Base-by-base conservation (phyloP, 2,329 filamentous ascomycete genomes). In the Akanthomyces lecanii region DNA sequence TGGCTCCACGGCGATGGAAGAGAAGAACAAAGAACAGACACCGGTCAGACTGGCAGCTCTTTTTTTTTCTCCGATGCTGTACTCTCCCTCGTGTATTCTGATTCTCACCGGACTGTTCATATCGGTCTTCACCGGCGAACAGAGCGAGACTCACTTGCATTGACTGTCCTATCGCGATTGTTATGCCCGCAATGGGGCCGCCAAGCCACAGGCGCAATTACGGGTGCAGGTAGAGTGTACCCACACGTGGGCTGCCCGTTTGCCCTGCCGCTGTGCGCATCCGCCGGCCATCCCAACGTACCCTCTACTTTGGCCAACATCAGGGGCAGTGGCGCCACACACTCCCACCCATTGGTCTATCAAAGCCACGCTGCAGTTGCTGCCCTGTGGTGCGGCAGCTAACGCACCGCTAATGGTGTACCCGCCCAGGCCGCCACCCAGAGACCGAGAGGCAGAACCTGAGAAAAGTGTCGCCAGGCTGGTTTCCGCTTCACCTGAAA, bases 381-480 rank as follows among this genome's bases (percentile, higher is more conserved):
- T 28, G 10, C n/a, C 40, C 16, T 25, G 36, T 60, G 57, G 57
- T 60, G 57, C 57, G 57, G 57, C 57, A 51, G 57, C 57, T 44
- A 60, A 60, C 21, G 36, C 44, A 36, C 45, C 47, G 47, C 57
- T 60, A 60, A 45, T 54, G 5, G 40, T 45, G 54, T 38, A 33
- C 30, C 44, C 44, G 16, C 38, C 44, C 28, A 47, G n/a, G 30
- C 42, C 33, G 51, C 33, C 47, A 38, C 23, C 23, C 23, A 57
- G 18, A 45, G 18, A 36, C 4, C 33, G 33, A 36, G 33, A 36
- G 7, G 3, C 7, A 36, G 33, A 36, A 36, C 7, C 33, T 11
- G 7, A 8, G 25, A 50, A 40, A 40, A 28, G 25, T 59, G 14
- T 18, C 14, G n/a, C 42, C 28, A 40, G 28, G n/a, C 16, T 54